Percentiles rank a stretch among this genome's conserved stretches.
Evolutionary conservation across 495 filamentous ascomycete genomes (phyloP).

Genomic region (Choiromyces venosus): DNA sequence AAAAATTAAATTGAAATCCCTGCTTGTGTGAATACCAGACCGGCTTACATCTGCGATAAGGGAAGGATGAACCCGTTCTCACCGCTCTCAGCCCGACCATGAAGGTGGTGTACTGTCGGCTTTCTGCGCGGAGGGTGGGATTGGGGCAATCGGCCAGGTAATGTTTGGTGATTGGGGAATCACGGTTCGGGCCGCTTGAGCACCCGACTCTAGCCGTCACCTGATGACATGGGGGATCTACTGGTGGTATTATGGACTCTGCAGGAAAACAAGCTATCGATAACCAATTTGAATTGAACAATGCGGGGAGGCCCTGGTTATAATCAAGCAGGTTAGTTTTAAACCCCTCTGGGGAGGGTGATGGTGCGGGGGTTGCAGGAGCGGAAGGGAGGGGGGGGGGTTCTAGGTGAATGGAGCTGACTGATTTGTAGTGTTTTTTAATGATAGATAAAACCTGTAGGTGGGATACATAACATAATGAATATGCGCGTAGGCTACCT

Average conservation of each 20-base stretch:
- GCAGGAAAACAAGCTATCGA: neutral
- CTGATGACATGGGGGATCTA: neutral
- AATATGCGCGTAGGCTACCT: neutral
- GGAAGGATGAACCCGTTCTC: neutral
- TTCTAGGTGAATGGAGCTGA: neutral
- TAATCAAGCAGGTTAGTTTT: neutral
- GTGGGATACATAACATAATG: neutral
- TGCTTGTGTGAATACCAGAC: neutral
- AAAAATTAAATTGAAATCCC: neutral
- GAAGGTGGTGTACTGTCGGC: neutral
- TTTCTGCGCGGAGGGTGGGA: neutral
- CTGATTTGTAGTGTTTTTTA: neutral
- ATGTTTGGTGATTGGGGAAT: neutral
- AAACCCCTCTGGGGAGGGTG: neutral
- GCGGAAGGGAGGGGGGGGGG: no score
- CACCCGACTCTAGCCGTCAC: neutral
- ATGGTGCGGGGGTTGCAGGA: neutral
- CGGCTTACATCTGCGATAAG: neutral
- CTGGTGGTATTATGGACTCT: neutral
- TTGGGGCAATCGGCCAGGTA: neutral
- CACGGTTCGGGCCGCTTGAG: neutral
- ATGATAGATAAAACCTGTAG: neutral
- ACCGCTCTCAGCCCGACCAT: neutral
- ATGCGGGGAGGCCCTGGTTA: neutral
- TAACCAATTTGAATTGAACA: neutral